Base-by-base conservation (phyloP, 169 alveolate species). In the Cardiosporidium cionae region DNA sequence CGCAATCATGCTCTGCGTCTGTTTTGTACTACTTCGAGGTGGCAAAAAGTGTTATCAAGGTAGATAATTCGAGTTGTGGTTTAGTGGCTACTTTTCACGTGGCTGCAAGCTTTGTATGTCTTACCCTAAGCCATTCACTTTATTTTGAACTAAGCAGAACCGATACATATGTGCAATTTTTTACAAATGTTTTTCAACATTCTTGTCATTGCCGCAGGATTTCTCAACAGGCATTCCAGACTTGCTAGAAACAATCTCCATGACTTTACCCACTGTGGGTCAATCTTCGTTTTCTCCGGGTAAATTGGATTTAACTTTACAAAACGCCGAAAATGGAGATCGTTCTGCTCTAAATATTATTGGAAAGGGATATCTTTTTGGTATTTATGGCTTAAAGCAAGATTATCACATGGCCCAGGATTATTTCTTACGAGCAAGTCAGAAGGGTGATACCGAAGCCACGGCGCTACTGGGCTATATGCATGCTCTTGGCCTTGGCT, bases 401-500 rank as follows among this genome's bases (percentile, higher is more conserved):
- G 78, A 75, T 58, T 74, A 67, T 64, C 27, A 63, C 33, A 63
- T 70, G 77, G 86, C 86, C 7, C 33, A 23, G 53, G n/a, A 44
- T 44, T 68, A 80, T 63, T 81, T 66, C 66, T 68, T 76, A 32
- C 32, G 37, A 32, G 25, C 65, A 22, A 83, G 80, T 0, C 82
- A 80, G 23, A 32, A 58, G 52, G 66, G 53, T 73, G 73, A n/a
- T 35, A 71, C 7, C 73, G 78, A 27, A 69, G 69, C 67, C 16
- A 36, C 37, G 72, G 83, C 73, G 0, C 74, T 81, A 16, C 80
- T 81, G 1, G 86, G 86, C 33, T 81, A 75, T 68, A 74, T 75
- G 76, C 67, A 75, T 52, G 65, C 80, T 44, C 68, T 81, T 31
- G 86, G 86, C n/a, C 83, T 81, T 2, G 86, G 86, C n/a, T 71